These are phyloP conservation scores for Colletotrichum incanum DNA, from an alignment of 2,329 filamentous ascomycete genomes.

Conservation along the genomic window DNA sequence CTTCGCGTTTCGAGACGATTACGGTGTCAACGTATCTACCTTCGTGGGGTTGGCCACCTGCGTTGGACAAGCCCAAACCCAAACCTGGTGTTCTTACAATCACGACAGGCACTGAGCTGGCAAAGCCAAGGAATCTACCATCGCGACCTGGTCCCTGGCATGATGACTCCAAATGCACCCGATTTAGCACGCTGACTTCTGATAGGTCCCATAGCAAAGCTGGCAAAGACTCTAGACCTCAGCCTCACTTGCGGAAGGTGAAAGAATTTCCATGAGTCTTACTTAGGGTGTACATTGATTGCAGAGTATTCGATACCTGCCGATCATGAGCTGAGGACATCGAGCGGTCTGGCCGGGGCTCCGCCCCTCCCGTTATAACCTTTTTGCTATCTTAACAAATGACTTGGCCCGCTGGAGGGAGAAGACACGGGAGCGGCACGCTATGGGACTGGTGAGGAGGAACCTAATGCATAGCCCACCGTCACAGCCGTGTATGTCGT, in stretches of 20 bases:
- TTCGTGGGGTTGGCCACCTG: neutral
- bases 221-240: neutral
- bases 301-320: neutral
- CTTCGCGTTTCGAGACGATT: conserved; percentile 21
- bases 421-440: neutral
- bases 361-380: neutral
- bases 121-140: neutral
- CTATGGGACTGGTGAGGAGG: neutral
- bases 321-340: neutral
- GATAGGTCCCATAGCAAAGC: no score
- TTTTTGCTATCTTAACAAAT: neutral
- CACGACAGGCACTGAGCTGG: neutral
- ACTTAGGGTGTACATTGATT: neutral
- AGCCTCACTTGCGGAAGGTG: no score
- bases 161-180: neutral
- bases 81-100: neutral
- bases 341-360: neutral
- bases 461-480: neutral
- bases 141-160: neutral
- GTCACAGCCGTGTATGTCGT: conserved; percentile 3
- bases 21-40: conserved; percentile 23
- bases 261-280: neutral
- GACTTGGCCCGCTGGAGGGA: neutral
- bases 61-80: neutral
- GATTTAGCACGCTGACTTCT: no score